These are phyloP conservation scores for Backusella liffmaniae DNA, from an alignment of 192 early-diverging fungal genomes.

Conservation along the genomic window DNA sequence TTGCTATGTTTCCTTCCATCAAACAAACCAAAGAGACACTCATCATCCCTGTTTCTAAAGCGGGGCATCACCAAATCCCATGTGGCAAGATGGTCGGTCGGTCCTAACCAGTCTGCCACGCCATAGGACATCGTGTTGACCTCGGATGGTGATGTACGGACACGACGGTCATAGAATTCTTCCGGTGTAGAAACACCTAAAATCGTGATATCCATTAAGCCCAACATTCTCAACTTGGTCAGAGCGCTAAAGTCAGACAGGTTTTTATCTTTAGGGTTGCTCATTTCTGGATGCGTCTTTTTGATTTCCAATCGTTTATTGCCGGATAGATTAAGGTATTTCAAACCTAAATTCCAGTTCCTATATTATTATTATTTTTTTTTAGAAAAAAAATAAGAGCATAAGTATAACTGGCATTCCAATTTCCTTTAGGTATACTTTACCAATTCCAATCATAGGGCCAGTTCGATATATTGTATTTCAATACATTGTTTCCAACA, in stretches of 20 bases:
- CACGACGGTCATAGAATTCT: slow-evolving; percentile 74
- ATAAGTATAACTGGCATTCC: background rate
- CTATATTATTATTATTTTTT: slow-evolving; percentile 24
- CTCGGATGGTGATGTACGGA: slow-evolving; percentile 79
- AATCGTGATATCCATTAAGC: slow-evolving; percentile 87
- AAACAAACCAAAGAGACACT: slow-evolving; percentile 86
- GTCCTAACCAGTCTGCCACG: slow-evolving; percentile 79
- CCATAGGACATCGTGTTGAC: slow-evolving; percentile 84
- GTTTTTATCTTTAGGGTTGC: slow-evolving; percentile 43
- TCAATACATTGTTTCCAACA: slow-evolving; percentile 84
- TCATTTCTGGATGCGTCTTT: slow-evolving; percentile 14
- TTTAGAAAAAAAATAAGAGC: background rate
- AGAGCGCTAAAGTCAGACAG: slow-evolving; percentile 77
- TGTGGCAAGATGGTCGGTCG: slow-evolving; percentile 64
- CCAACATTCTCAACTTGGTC: slow-evolving; percentile 72
- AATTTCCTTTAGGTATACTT: background rate
- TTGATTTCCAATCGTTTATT: slow-evolving; percentile 91
- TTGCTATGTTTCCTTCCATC: slow-evolving; percentile 62
- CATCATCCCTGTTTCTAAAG: slow-evolving; percentile 81
- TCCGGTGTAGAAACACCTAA: slow-evolving; percentile 73
- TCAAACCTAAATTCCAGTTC: slow-evolving; percentile 90
- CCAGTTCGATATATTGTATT: slow-evolving; percentile 95
- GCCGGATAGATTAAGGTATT: slow-evolving; percentile 88
- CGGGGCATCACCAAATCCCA: slow-evolving; percentile 88
- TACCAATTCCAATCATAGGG: slow-evolving; percentile 96